Base-by-base conservation (phyloP, 2,329 filamentous ascomycete genomes). In the Arthroderma sp. region DNA sequence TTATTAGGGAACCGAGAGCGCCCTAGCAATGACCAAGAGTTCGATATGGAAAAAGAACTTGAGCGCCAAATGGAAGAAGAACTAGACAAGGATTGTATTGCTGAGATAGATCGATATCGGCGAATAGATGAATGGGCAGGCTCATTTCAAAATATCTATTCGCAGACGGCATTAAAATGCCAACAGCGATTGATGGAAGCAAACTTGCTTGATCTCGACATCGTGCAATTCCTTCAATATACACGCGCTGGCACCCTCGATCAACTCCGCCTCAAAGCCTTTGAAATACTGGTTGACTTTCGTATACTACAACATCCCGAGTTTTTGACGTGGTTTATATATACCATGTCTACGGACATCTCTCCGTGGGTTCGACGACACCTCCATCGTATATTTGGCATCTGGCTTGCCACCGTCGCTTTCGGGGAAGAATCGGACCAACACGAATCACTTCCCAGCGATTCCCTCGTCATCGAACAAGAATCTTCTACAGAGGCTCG, bases 61-160 rank as follows among this genome's bases (percentile, higher is more conserved):
- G 68, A 72, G 46, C 64, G 69, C 38, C 65, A 69, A 34, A 67
- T 70, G 29, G 69, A 72, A 48, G 72, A 78, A 38, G 66, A 71
- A 37, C 71, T 81, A 33, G 70, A 74, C 47, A 66, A 67, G 46
- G 72, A 74, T 43, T 74, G 74, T 3, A 64, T 81, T 28, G 71
- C 73, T 28, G 77, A 80, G 54, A 74, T 81, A 32, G 74, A 80
- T 50, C 70, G 78, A 30, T 77, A 80, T 49, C 67, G 77, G 44
- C 69, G 78, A 32, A 74, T 81, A 57, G 78, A 81, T 52, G 78
- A 81, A 57, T 81, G 77, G 76, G 76, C 77, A 1, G 72, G 75
- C 34, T 80, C 78, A 0, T 80, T 73, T 54, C 77, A 80, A 45
- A 81, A 81, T 51, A 61, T 80, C 27, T 78, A 79, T 57, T 75